phyloP scores from a whole-genome alignment of 2,329 filamentous ascomycete genomes.

The Penicillium sp. region DNA sequence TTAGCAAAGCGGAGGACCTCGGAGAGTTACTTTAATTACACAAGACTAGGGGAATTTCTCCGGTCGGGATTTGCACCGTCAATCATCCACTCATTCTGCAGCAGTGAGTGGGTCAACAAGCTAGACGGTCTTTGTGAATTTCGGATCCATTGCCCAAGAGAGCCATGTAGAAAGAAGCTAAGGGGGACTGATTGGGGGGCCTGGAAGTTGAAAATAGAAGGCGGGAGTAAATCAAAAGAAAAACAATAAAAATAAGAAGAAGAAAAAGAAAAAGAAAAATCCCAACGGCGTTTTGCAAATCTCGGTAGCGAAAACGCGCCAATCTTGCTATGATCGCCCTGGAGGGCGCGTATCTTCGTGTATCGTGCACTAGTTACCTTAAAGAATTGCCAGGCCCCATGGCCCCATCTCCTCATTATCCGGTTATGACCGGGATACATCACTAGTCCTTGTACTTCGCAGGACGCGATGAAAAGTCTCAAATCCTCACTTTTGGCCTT shows the following conservation, averaged over 20 bases:
- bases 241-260: no score
- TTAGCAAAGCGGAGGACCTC: not conserved
- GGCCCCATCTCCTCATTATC: conserved; percentile 1
- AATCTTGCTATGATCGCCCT: conserved; percentile 17
- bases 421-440: not conserved
- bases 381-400: not conserved
- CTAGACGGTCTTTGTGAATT: conserved; percentile 1
- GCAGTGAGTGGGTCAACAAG: conserved; percentile 17
- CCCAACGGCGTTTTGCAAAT: conserved; percentile 6
- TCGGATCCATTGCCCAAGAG: conserved; percentile 21
- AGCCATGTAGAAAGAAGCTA: conserved; percentile 10
- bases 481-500: not conserved
- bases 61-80: conserved; percentile 25
- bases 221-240: no score
- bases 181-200: not conserved
- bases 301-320: conserved; percentile 18
- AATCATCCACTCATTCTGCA: conserved; percentile 5
- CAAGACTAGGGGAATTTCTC: conserved; percentile 13
- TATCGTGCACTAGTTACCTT: conserved; percentile 12
- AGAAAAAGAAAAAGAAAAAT: not conserved
- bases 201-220: no score
- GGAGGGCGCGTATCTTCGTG: conserved; percentile 11
- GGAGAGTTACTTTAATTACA: conserved; percentile 2
- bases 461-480: not conserved
- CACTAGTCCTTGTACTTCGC: conserved; percentile 9